Evolutionary conservation across 2,329 filamentous ascomycete species (phyloP).

Genomic region (Scedosporium apiospermum): DNA sequence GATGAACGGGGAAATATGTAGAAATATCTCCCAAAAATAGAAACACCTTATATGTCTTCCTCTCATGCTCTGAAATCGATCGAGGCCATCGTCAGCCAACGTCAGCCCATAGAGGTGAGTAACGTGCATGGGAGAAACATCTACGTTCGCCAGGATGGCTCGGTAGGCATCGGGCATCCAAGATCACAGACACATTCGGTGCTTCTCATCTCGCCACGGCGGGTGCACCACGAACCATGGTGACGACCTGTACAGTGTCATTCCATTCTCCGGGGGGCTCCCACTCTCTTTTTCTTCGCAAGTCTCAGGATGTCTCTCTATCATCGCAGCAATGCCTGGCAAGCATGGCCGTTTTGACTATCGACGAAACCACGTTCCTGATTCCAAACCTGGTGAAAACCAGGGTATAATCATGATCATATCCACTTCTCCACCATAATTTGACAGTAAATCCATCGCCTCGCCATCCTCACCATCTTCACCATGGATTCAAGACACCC

Average conservation of each 20-base stretch:
- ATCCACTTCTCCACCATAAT: no score
- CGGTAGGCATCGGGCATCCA: no score
- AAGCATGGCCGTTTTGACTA: neutral
- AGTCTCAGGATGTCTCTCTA: neutral
- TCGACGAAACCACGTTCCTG: neutral
- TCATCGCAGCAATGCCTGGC: neutral
- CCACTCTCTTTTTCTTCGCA: neutral
- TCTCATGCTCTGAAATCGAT: neutral
- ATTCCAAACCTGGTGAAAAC: neutral
- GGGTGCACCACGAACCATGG: neutral
- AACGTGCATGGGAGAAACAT: no score
- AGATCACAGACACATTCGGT: neutral
- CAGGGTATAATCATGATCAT: no score
- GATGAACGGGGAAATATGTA: neutral
- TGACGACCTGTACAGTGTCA: neutral
- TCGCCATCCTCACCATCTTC: no score
- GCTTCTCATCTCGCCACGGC: neutral
- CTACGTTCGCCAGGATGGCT: no score
- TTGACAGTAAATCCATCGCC: no score
- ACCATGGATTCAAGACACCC: no score
- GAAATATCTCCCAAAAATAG: conserved; percentile 3
- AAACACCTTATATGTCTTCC: neutral
- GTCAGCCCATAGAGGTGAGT: neutral
- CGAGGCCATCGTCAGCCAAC: neutral
- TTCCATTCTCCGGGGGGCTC: neutral